Evolutionary conservation across 2,329 filamentous ascomycete species (phyloP), one percentile per base, ranked within the genome.

Genomic region (Trichophaea hybrida): DNA sequence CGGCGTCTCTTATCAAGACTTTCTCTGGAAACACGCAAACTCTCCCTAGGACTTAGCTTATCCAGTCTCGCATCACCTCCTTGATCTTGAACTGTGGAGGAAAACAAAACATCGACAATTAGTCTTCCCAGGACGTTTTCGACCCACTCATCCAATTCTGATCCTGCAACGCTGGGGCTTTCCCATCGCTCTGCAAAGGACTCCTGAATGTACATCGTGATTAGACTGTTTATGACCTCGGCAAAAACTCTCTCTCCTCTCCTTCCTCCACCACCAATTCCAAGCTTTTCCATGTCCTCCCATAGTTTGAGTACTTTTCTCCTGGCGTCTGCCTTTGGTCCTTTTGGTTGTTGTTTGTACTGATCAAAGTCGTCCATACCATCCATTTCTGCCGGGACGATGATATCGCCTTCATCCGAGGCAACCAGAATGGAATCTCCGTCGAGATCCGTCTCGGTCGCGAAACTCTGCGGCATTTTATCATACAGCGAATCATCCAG

Each of bases 1-100:
- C 73, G 2, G 70, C 71, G 59, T 71, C 59, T 57, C 13, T 63
- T 65, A 53, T 62, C 64, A 37, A 64, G 52, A 10, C 62, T 64
- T 40, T 62, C 59, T 17, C 62, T 56, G 37, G 55, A 62, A 31
- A 55, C 64, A 32, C 64, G 43, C 6, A 66, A 61, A 51, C 64
- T 65, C 50, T 65, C 65, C 31, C 65, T 57, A 1, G 65, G 65
- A 43, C 59, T 64, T 31, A 66, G 59, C 48, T 64, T 65, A 46
- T 62, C 63, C 49, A 64, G 44, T 33, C 60, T 60, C 32, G 59
- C 58, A 34, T 62, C 49, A 50, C 61, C 61, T 35, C 64, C 61
- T 4, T 51, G 51, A 50, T 57, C 44, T 44, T 55, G 64, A 5
- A 48, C 44, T 15, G 55, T 37, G 24, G 62, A 62, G 8, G 59